Evolutionary conservation across 2,329 filamentous ascomycete species (phyloP).

Genomic region (Fusarium avenaceum): DNA sequence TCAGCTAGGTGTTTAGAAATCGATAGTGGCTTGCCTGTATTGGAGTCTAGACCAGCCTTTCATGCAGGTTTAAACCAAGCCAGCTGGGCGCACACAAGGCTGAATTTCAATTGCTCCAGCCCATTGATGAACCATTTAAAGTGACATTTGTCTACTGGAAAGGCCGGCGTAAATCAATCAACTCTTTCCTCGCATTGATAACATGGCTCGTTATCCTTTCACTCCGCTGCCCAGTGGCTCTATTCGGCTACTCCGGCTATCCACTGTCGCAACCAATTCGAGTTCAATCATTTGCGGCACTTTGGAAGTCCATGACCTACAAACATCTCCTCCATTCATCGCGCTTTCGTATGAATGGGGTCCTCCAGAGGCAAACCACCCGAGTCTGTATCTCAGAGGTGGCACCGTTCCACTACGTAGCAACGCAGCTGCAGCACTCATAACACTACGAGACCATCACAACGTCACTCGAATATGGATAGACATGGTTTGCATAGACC

Average conservation of each 20-base stretch:
- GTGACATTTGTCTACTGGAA: neutral
- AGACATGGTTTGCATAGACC: neutral
- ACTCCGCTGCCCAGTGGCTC: neutral
- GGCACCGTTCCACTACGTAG: neutral
- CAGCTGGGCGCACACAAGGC: neutral
- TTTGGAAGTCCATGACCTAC: neutral
- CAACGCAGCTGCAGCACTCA: neutral
- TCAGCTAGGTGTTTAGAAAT: neutral
- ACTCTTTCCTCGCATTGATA: neutral
- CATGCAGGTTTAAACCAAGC: neutral
- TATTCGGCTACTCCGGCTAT: neutral
- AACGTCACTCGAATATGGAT: neutral
- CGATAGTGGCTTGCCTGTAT: neutral
- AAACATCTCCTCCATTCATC: neutral
- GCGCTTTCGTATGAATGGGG: neutral
- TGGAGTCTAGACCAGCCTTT: neutral
- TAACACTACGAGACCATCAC: neutral
- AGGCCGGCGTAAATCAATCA: too few relatives aligned
- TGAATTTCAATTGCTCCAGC: neutral
- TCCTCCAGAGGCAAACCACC: neutral
- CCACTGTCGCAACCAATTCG: neutral
- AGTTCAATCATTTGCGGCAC: neutral
- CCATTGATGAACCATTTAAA: neutral
- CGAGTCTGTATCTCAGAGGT: neutral
- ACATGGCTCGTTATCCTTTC: neutral